phyloP scores from a whole-genome alignment of 257 asterid genomes.

The Lavandula angustifolia region DNA sequence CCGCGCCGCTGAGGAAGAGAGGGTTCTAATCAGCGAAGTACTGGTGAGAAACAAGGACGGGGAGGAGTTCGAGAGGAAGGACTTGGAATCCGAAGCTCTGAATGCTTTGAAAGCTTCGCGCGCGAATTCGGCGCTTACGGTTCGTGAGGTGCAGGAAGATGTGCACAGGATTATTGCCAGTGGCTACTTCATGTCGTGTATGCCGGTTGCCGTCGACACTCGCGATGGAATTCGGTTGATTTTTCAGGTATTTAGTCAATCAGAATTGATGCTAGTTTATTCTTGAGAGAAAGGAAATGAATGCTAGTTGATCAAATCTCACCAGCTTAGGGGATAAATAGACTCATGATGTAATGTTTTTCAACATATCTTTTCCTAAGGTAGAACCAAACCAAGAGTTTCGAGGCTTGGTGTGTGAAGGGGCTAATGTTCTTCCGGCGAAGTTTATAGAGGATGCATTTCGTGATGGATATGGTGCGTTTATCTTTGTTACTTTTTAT shows the following conservation, averaged over 20 bases:
- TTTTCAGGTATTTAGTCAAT: slow-evolving; percentile 64
- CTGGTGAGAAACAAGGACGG: slow-evolving; percentile 91
- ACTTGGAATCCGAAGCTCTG: slow-evolving; percentile 80
- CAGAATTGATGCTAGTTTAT: not conserved
- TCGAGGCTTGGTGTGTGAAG: slow-evolving; percentile 96
- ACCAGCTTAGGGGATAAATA: too few relatives aligned
- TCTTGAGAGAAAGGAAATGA: too few relatives aligned
- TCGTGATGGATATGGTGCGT: slow-evolving; percentile 90
- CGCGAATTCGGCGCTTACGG: slow-evolving; percentile 87
- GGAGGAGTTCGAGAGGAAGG: slow-evolving; percentile 89
- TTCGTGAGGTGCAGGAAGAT: slow-evolving; percentile 92
- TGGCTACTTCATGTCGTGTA: slow-evolving; percentile 87
- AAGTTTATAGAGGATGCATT: slow-evolving; percentile 91
- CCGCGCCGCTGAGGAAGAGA: slow-evolving; percentile 69
- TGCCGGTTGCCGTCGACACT: slow-evolving; percentile 96
- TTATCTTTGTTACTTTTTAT: slow-evolving; percentile 27
- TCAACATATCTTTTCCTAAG: slow-evolving; percentile 60
- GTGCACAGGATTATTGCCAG: slow-evolving; percentile 89
- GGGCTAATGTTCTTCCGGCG: slow-evolving; percentile 93
- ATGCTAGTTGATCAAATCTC: not conserved
- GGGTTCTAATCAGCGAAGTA: slow-evolving; percentile 90
- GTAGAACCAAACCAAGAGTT: slow-evolving; percentile 99
- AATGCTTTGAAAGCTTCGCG: slow-evolving; percentile 87
- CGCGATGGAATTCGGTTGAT: slow-evolving; percentile 91
- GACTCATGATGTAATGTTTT: slow-evolving; percentile 32